These are phyloP conservation scores for Lasiodiplodia hormozganensis DNA, from an alignment of 2,329 filamentous ascomycete genomes.

Conservation along the genomic window DNA sequence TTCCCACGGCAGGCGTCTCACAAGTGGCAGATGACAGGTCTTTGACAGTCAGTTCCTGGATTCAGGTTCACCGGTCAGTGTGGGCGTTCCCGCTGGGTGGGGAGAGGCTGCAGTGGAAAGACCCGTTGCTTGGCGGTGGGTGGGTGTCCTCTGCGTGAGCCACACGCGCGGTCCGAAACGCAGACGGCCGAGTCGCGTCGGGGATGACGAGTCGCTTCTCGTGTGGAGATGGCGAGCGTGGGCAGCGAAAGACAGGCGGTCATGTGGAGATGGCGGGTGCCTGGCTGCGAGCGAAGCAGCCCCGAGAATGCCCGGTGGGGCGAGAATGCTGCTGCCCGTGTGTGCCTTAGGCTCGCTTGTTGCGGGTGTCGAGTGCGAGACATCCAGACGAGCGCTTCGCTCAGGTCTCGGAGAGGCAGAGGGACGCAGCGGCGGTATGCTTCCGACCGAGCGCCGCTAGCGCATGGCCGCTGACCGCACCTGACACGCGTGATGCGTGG, in stretches of 20 bases:
- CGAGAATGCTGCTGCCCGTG: background rate
- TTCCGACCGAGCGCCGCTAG: background rate
- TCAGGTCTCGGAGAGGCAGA: background rate
- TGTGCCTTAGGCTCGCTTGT: conserved; percentile 5
- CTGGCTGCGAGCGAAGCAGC: conserved; percentile 9
- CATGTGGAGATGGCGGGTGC: conserved; percentile 13
- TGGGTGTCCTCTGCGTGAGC: background rate
- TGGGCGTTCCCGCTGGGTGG: conserved; percentile 6
- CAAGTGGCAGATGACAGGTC: conserved; percentile 8
- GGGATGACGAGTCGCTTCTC: conserved; percentile 10
- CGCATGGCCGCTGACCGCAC: background rate
- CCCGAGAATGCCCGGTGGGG: background rate
- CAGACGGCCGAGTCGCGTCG: background rate
- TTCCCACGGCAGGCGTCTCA: conserved; percentile 11
- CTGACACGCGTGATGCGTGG: background rate
- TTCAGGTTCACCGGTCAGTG: conserved; percentile 21
- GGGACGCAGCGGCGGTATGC: background rate
- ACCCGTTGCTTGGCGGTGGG: conserved; percentile 15
- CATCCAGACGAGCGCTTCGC: background rate
- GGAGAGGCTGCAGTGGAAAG: conserved; percentile 18
- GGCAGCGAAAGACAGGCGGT: conserved; percentile 5
- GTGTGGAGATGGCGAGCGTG: conserved; percentile 9
- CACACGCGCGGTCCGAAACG: conserved; percentile 17
- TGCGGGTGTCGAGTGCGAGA: background rate
- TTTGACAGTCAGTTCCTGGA: conserved; percentile 12